Conservation (phyloP, 2,329 filamentous ascomycete species). For the Acrodontium crateriforme region DNA sequence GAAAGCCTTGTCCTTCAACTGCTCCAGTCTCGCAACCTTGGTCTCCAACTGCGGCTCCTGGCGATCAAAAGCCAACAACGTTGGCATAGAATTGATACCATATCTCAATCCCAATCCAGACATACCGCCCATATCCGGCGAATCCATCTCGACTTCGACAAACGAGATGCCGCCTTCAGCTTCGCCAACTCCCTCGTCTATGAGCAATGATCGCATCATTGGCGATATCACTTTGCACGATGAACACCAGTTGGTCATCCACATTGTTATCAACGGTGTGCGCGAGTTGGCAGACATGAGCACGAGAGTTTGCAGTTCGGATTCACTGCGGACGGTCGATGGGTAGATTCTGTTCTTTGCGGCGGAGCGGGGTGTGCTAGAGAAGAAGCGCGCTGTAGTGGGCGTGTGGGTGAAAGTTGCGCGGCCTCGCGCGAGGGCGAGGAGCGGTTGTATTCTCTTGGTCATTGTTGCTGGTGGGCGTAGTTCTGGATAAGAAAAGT, state of each 20-base stretch:
- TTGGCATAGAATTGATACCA: slow-evolving; percentile 34
- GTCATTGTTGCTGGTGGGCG: no score
- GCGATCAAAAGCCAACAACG: slow-evolving; percentile 35
- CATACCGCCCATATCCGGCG: slow-evolving; percentile 26
- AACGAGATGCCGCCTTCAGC: slow-evolving; percentile 32
- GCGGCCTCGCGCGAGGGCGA: no score
- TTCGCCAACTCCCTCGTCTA: slow-evolving; percentile 31
- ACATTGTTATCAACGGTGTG: slow-evolving; percentile 34
- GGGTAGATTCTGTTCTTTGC: slow-evolving; percentile 24
- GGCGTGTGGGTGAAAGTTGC: no score
- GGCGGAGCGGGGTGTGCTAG: slow-evolving; percentile 3
- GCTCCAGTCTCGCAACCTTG: slow-evolving; percentile 28
- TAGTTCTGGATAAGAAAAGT: no score
- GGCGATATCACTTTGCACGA: slow-evolving; percentile 31
- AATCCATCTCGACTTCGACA: slow-evolving; percentile 36
- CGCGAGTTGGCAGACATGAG: slow-evolving; percentile 33
- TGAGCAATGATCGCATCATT: slow-evolving; percentile 28
- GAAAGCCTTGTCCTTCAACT: slow-evolving; percentile 32
- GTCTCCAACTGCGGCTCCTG: slow-evolving; percentile 37
- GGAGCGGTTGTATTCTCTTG: no score
- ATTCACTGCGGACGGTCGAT: slow-evolving; percentile 30
- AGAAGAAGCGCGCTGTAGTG: no score
- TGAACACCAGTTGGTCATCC: slow-evolving; percentile 35
- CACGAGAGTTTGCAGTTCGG: slow-evolving; percentile 34
- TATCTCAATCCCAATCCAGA: slow-evolving; percentile 27